Base-by-base conservation (phyloP, 1,284 basidiomycete genomes). In the Boletus mariae region DNA sequence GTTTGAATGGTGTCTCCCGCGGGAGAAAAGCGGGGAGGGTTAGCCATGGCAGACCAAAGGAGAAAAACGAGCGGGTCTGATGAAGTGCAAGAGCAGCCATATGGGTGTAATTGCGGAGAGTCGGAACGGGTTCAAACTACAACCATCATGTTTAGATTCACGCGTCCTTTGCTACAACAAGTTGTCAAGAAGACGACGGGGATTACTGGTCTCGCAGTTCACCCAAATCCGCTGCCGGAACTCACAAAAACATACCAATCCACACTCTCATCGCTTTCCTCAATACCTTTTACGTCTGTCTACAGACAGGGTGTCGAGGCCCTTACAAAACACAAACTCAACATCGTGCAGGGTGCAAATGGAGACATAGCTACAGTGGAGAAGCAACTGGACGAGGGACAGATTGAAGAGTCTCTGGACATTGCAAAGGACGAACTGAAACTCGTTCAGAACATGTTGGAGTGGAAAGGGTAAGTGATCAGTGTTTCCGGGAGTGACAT, bases 221-320 rank as follows among this genome's bases (percentile, higher is more conserved):
- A 92, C 74, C 83, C 78, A 20, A 78, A 89, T 57, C 92, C 93
- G 10, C 78, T 98, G 13, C 87, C 91, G 9, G 85, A 82, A 51
- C 83, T 99, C 59, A 71, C 78, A 50, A 72, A 82, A 61, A 86
- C 86, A 45, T 98, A 96, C 78, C 77, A 85, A 63, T 77, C 82
- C 50, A 98, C 95, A 1, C 84, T 98, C 49, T 71, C 80, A 23
- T 70, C 82, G 4, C 83, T 98, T 47, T 73, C 80, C 4, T 69
- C 79, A 49, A 82, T 98, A 55, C 95, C 96, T 11, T 72, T 79
- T 55, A 80, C 85, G 44, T 90, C 91, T 57, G 87, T 95, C 51
- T 99, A 98, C 75, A 85, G 92, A 54, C 95, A 98, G 73, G 87
- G 92, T 47, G 86, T 86, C 7, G 90, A 95, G 71, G 87, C 92